Evolutionary conservation across 2,329 filamentous ascomycete species (phyloP).

Genomic region (Colletotrichum tofieldiae): DNA sequence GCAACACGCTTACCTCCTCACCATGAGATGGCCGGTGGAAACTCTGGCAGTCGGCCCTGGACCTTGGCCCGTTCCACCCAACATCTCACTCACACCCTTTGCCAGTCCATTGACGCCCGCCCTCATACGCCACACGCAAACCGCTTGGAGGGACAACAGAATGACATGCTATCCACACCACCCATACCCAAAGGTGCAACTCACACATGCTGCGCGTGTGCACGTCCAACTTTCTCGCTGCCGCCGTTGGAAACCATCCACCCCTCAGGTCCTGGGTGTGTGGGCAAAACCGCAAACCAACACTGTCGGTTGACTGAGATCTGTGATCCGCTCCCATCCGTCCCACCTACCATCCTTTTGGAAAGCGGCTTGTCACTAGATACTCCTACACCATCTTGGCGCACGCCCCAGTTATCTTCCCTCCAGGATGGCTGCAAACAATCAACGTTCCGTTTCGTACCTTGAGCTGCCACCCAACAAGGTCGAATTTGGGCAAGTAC

Average conservation of each 20-base stretch:
- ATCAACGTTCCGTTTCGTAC: conserved; percentile 44
- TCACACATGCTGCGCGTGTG: conserved; percentile 15
- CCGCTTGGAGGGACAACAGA: conserved; percentile 8
- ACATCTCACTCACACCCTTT: conserved; percentile 1
- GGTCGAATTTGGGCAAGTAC: conserved; percentile 2
- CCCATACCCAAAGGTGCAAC: conserved; percentile 10
- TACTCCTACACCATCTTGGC: conserved; percentile 9
- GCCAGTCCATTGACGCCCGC: conserved; percentile 18
- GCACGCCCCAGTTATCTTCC: conserved; percentile 9
- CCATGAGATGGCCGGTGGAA: background rate
- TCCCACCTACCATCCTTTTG: conserved; percentile 39
- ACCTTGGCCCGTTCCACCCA: conserved; percentile 10
- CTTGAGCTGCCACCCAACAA: conserved; percentile 26
- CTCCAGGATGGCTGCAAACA: conserved; percentile 41
- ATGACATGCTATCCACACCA: conserved; percentile 16
- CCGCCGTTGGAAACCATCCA: conserved; percentile 22
- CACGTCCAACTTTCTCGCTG: conserved; percentile 7
- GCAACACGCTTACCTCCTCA: conserved; percentile 3
- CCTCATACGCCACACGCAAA: background rate
- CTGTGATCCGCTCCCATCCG: conserved; percentile 40
- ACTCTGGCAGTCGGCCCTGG: conserved; percentile 4
- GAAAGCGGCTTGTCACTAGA: conserved; percentile 40
- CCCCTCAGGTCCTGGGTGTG: conserved; percentile 15
- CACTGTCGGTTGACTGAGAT: conserved; percentile 36
- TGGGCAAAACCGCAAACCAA: conserved; percentile 39